phyloP scores from a whole-genome alignment of 2,329 filamentous ascomycete species.

The Xylariaceae sp. region DNA sequence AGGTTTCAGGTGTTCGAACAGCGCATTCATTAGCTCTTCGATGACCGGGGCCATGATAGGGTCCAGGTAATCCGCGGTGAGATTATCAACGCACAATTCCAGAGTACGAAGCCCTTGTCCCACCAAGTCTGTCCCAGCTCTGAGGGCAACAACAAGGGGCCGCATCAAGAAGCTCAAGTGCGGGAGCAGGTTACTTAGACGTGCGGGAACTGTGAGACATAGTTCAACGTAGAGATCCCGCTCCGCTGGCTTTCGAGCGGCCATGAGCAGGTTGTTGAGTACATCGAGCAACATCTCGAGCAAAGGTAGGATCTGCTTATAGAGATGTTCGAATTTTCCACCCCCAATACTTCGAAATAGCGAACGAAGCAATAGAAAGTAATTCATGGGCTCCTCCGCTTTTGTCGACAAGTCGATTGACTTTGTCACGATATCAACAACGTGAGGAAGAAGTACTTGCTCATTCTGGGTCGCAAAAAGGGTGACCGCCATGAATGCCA shows the following conservation, averaged over 20 bases:
- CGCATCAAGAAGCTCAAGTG: slow-evolving; percentile 98
- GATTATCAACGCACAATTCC: slow-evolving; percentile 96
- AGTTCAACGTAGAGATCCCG: slow-evolving; percentile 97
- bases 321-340: slow-evolving; percentile 95
- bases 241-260: slow-evolving; percentile 87
- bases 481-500: slow-evolving; percentile 99
- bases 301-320: slow-evolving; percentile 95
- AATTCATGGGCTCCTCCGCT: slow-evolving; percentile 98
- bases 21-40: slow-evolving; percentile 95
- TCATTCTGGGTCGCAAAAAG: slow-evolving; percentile 95
- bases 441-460: slow-evolving; percentile 91
- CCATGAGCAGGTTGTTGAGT: slow-evolving; percentile 90
- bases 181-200: slow-evolving; percentile 91
- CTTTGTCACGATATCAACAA: slow-evolving; percentile 95
- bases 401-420: slow-evolving; percentile 96
- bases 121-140: slow-evolving; percentile 90
- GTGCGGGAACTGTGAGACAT: slow-evolving; percentile 92
- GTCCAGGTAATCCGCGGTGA: slow-evolving; percentile 96
- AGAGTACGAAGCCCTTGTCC: slow-evolving; percentile 92
- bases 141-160: slow-evolving; percentile 91
- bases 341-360: slow-evolving; percentile 96
- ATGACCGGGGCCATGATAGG: slow-evolving; percentile 99
- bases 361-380: slow-evolving; percentile 90
- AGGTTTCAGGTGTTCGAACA: slow-evolving; percentile 94
- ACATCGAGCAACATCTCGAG: slow-evolving; percentile 98